Conservation (phyloP, 345 rosid genomes). For the Cardamine occulta region DNA sequence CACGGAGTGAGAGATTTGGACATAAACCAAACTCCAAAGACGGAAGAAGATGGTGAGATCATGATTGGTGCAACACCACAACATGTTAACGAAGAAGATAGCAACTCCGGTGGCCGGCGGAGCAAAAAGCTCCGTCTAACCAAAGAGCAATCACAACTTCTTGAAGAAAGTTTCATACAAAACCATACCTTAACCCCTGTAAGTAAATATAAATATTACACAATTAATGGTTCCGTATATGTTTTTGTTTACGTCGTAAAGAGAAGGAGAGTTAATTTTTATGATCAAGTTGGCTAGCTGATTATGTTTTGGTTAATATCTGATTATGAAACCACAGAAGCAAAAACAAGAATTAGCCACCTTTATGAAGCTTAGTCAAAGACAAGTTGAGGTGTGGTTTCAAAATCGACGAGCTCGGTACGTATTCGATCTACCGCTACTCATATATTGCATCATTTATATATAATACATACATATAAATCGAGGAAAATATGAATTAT, state of each 20-base stretch:
- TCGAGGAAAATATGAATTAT: slow-evolving; percentile 13
- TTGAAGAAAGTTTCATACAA: slow-evolving; percentile 73
- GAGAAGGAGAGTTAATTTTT: background rate
- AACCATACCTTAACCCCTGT: slow-evolving; percentile 70
- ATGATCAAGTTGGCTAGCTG: slow-evolving; percentile 20
- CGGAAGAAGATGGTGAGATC: slow-evolving; percentile 31
- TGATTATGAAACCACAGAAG: slow-evolving; percentile 44
- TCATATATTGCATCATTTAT: slow-evolving; percentile 14
- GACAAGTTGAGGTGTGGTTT: slow-evolving; percentile 88
- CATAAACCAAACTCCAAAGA: slow-evolving; percentile 44
- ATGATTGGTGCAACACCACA: slow-evolving; percentile 39
- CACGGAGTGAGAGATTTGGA: slow-evolving; percentile 40
- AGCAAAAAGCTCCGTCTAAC: slow-evolving; percentile 72
- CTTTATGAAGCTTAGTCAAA: slow-evolving; percentile 64
- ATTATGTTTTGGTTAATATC: slow-evolving; percentile 27
- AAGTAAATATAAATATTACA: slow-evolving; percentile 21
- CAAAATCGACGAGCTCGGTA: slow-evolving; percentile 86
- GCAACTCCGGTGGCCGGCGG: slow-evolving; percentile 51
- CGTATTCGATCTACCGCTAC: slow-evolving; percentile 10
- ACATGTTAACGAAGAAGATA: slow-evolving; percentile 32
- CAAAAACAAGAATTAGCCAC: slow-evolving; percentile 68
- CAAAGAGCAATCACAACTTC: slow-evolving; percentile 70
- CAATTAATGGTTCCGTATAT: slow-evolving; percentile 6
- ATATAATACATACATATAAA: background rate
- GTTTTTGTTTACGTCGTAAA: slow-evolving; percentile 24